These are phyloP conservation scores for Ramaria sp. DNA, from an alignment of 768 basidiomycete species.

Conservation along the genomic window DNA sequence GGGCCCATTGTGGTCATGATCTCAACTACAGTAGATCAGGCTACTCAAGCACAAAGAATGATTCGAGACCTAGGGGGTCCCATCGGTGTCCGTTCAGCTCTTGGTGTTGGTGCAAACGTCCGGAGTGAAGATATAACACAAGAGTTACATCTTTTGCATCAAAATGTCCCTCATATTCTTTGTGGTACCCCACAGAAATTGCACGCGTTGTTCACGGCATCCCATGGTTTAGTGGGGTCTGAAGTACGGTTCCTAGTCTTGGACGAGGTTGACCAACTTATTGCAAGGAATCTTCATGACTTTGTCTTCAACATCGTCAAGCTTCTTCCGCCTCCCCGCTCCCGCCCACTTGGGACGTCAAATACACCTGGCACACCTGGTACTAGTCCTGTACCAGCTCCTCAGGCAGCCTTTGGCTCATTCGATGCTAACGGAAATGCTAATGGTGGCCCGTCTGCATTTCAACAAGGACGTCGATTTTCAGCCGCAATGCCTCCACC, in stretches of 20 bases:
- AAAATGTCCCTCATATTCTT: conserved; percentile 90
- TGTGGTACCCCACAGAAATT: conserved; percentile 97
- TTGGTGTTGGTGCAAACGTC: conserved; percentile 71
- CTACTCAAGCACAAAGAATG: conserved; percentile 93
- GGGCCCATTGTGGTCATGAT: conserved; percentile 89
- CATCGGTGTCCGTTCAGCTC: conserved; percentile 83
- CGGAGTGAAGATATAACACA: conserved; percentile 52
- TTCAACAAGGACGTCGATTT: conserved; percentile 30
- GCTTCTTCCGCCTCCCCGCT: conserved; percentile 78
- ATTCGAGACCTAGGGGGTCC: conserved; percentile 88
- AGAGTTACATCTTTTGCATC: conserved; percentile 74
- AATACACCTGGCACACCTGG: conserved; percentile 22
- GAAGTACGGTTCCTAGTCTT: conserved; percentile 91
- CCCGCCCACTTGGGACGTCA: conserved; percentile 40
- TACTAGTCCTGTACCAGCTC: conserved; percentile 15
- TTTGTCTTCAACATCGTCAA: conserved; percentile 91
- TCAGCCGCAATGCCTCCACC: conserved; percentile 22
- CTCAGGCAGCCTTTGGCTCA: conserved; percentile 13
- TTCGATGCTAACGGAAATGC: conserved; percentile 15
- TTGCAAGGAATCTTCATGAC: conserved; percentile 93
- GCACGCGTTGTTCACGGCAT: conserved; percentile 76
- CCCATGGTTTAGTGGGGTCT: conserved; percentile 65
- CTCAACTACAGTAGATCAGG: conserved; percentile 97
- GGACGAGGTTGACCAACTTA: conserved; percentile 96
- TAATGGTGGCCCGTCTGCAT: conserved; percentile 19